phyloP scores from a whole-genome alignment of 371 early-diverging fungal species.

The Batkoa obscura region DNA sequence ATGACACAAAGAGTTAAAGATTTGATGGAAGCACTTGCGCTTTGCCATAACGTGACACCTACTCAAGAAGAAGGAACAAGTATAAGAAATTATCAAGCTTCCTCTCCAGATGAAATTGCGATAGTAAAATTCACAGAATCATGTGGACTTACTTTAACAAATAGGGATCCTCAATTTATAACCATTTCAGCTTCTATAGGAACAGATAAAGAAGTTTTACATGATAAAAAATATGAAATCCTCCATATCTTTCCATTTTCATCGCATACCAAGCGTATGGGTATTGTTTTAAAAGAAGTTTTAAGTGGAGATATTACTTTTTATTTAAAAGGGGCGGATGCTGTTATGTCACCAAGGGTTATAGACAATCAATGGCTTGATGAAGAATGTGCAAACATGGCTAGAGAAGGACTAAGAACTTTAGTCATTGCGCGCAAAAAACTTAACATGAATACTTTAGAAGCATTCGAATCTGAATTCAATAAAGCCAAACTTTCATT shows the following conservation, averaged over 20 bases:
- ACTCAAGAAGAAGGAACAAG: constrained; percentile 26
- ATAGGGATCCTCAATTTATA: constrained; percentile 52
- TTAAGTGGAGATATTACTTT: constrained; percentile 54
- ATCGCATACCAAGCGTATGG: constrained; percentile 97
- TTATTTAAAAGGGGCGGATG: constrained; percentile 97
- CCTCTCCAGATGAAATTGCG: constrained; percentile 98
- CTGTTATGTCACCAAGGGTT: constrained; percentile 49
- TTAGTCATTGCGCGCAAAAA: constrained; percentile 84
- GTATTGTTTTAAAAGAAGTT: constrained; percentile 72
- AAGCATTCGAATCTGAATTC: constrained; percentile 43
- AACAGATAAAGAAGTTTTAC: constrained; percentile 22
- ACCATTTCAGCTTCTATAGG: no score
- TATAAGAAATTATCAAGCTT: constrained; percentile 82
- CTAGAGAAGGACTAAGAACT: constrained; percentile 96
- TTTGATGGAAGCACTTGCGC: constrained; percentile 64
- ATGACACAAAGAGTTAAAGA: constrained; percentile 57
- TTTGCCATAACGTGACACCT: constrained; percentile 87
- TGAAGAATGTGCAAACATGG: constrained; percentile 98
- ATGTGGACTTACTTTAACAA: constrained; percentile 70
- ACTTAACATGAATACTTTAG: constrained; percentile 52
- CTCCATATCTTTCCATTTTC: constrained; percentile 95
- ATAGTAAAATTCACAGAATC: constrained; percentile 92
- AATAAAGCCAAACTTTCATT: constrained; percentile 55
- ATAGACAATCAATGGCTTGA: constrained; percentile 61
- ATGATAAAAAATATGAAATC: constrained; percentile 41